Evolutionary conservation across 495 filamentous ascomycete genomes (phyloP).

Genomic region (Penicillium canariense): DNA sequence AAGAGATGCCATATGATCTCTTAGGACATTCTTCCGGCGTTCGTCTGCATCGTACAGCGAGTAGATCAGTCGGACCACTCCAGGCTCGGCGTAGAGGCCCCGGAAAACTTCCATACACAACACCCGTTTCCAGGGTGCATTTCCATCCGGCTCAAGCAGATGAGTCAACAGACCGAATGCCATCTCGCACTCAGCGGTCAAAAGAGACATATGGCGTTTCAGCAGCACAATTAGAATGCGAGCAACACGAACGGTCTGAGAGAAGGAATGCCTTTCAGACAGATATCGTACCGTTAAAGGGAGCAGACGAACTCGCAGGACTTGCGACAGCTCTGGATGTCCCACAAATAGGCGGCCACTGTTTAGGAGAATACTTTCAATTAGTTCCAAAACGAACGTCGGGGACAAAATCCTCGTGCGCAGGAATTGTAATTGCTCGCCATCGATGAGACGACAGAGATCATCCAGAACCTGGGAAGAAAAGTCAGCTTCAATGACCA

Average conservation of each 20-base stretch:
- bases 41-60: constrained; percentile 72
- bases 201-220: constrained; percentile 68
- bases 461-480: constrained; percentile 70
- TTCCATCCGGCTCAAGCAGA: constrained; percentile 79
- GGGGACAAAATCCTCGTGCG: constrained; percentile 71
- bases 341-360: constrained; percentile 74
- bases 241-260: constrained; percentile 76
- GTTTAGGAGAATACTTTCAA: constrained; percentile 83
- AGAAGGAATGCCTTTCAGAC: constrained; percentile 75
- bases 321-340: constrained; percentile 77
- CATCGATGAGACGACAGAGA: constrained; percentile 83
- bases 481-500: not conserved
- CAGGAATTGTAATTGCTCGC: constrained; percentile 75
- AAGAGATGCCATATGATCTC: constrained; percentile 76
- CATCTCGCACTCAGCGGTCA: constrained; percentile 79
- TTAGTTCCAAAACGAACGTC: constrained; percentile 82
- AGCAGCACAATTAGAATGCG: constrained; percentile 79
- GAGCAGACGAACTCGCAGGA: constrained; percentile 76
- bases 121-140: constrained; percentile 76
- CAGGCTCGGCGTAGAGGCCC: constrained; percentile 75
- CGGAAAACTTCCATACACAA: constrained; percentile 89
- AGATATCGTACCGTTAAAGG: constrained; percentile 76
- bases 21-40: constrained; percentile 71
- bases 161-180: constrained; percentile 82
- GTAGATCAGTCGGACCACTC: constrained; percentile 76